Base-by-base conservation (phyloP, 768 basidiomycete genomes). In the Cystofilobasidium macerans region DNA sequence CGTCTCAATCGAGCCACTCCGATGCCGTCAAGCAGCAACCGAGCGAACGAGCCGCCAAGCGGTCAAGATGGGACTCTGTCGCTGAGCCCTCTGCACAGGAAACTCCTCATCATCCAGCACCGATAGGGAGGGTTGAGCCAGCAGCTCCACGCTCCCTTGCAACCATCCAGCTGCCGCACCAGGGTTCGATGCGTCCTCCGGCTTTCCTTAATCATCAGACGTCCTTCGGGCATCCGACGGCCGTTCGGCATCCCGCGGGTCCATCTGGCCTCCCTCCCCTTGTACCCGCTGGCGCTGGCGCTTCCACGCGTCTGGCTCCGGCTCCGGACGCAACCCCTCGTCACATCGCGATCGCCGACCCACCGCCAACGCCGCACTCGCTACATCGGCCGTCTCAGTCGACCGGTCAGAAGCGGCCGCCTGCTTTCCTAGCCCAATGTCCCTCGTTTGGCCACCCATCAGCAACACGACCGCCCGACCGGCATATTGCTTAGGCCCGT, bases 51-150 rank as follows among this genome's bases (percentile, higher is more conserved):
- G 18, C 48, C 36, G 33, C 26, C 47, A 62, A 62, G 48, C 35
- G 61, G 12, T 63, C 62, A 18, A 26, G 62, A n/a, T 63, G 62
- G 62, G 62, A 63, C 51, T 16, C 45, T 4, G 42, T 16, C 4
- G 42, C 3, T 3, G 42, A 42, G 16, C 22, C 42, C 16, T 5
- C 42, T 13, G 38, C 38, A 8, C 9, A 16, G 9, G 8, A 8
- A 40, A 40, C 38, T 8, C 38, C 16, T 16, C 38, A 16, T 16
- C 38, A 16, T 16, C 38, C 8, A 40, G 38, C 38, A 16, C 9
- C 38, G 38, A 40, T 40, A 8, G 9, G 16, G 38, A 40, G 38
- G n/a, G n/a, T n/a, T n/a, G n/a, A n/a, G n/a, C n/a, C n/a, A n/a
- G n/a, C n/a, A n/a, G n/a, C n/a, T n/a, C n/a, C n/a, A n/a, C n/a